Conservation (phyloP, 2,329 filamentous ascomycete genomes). For the Cucurbitaria berberidis region DNA sequence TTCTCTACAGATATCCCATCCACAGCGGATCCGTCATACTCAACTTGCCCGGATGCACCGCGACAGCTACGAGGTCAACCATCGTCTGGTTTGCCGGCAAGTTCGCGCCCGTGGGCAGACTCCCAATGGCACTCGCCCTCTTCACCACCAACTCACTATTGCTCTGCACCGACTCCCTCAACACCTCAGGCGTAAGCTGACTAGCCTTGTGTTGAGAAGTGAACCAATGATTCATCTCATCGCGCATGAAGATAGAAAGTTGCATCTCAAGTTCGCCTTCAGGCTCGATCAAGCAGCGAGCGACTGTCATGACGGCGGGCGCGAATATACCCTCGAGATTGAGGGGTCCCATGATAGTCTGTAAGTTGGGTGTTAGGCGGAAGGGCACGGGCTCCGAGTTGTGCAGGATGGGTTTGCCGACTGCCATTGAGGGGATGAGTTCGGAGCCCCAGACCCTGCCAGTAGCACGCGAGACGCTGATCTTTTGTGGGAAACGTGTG, state of each 20-base stretch:
- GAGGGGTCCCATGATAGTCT: conserved; percentile 93
- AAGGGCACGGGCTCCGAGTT: conserved; percentile 97
- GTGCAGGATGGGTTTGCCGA: conserved; percentile 85
- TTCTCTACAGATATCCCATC: conserved; percentile 85
- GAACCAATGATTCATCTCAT: conserved; percentile 98
- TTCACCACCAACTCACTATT: conserved; percentile 95
- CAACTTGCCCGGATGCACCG: conserved; percentile 89
- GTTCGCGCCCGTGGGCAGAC: conserved; percentile 72
- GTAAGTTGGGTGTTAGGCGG: conserved; percentile 94
- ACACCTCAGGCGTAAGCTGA: conserved; percentile 64
- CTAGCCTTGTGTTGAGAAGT: conserved; percentile 73
- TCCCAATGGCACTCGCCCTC: conserved; percentile 82
- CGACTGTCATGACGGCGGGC: conserved; percentile 95
- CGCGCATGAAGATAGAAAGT: conserved; percentile 90
- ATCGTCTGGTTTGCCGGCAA: conserved; percentile 96
- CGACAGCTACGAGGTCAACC: conserved; percentile 90
- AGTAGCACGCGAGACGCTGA: conserved; percentile 83
- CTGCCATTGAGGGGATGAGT: conserved; percentile 86
- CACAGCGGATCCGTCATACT: conserved; percentile 89
- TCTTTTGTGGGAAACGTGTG: conserved; percentile 92
- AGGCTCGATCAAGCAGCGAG: conserved; percentile 88
- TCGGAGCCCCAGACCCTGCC: conserved; percentile 98
- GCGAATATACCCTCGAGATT: conserved; percentile 96
- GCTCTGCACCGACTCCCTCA: conserved; percentile 78
- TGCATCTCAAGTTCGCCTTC: conserved; percentile 86